phyloP scores from a whole-genome alignment of 2,329 filamentous ascomycete genomes.

The Tolypocladium guangdongense region DNA sequence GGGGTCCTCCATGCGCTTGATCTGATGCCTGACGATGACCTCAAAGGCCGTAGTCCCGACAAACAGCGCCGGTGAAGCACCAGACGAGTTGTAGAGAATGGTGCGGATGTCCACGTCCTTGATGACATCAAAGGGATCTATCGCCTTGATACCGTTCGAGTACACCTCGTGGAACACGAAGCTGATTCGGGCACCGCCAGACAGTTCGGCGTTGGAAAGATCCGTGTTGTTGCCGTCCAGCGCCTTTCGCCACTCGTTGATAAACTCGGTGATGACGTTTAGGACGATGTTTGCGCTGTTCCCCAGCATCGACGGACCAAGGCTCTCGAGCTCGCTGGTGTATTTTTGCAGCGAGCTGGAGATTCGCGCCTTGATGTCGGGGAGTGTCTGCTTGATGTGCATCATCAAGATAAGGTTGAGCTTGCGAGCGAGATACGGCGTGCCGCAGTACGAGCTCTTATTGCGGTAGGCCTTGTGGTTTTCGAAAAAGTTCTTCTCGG shows the following conservation, averaged over 20 bases:
- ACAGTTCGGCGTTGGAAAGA: conserved; percentile 86
- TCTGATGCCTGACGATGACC: conserved; percentile 96
- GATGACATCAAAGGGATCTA: conserved; percentile 94
- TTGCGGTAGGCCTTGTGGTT: conserved; percentile 98
- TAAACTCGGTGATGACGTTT: conserved; percentile 98
- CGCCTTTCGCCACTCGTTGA: conserved; percentile 93
- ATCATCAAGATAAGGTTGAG: conserved; percentile 99
- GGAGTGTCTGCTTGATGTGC: conserved; percentile 99
- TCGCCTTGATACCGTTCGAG: conserved; percentile 91
- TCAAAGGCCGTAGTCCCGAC: conserved; percentile 98
- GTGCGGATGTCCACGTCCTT: conserved; percentile 97
- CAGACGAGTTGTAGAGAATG: conserved; percentile 98
- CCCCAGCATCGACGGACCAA: conserved; percentile 90
- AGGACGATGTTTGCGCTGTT: conserved; percentile 95
- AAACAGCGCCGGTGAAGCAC: conserved; percentile 90
- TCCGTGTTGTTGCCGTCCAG: conserved; percentile 95
- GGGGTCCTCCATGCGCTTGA: conserved; percentile 90
- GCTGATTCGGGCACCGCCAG: conserved; percentile 93
- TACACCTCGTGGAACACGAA: conserved; percentile 99
- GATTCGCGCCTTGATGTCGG: conserved; percentile 96
- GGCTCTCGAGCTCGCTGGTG: conserved; percentile 62
- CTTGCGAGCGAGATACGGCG: conserved; percentile 91
- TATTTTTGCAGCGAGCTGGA: conserved; percentile 93
- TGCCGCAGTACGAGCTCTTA: conserved; percentile 97
- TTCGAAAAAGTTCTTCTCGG: conserved; percentile 95